phyloP scores from a whole-genome alignment of 2,329 filamentous ascomycete genomes.

The Fusarium acutatum region DNA sequence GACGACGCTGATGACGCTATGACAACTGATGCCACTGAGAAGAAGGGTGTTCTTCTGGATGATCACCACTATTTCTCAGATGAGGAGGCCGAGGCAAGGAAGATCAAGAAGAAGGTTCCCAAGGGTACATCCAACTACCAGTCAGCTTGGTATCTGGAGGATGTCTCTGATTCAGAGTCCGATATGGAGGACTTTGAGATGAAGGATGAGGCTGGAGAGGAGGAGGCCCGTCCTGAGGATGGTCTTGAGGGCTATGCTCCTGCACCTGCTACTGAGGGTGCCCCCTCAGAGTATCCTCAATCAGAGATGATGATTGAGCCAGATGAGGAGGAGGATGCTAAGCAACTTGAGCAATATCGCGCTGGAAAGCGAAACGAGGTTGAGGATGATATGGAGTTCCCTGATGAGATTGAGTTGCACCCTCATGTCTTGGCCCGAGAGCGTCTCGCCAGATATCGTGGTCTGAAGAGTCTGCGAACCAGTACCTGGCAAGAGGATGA shows the following conservation, averaged over 20 bases:
- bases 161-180: constrained; percentile 84
- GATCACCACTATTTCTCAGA: constrained; percentile 99
- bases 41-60: constrained; percentile 91
- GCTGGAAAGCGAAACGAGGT: constrained; percentile 80
- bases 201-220: constrained; percentile 64
- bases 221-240: constrained; percentile 77
- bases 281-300: constrained; percentile 88
- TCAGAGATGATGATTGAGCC: constrained; percentile 91
- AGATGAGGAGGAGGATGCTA: constrained; percentile 81
- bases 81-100: constrained; percentile 59
- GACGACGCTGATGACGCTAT: constrained; percentile 61
- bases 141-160: constrained; percentile 88
- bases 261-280: constrained; percentile 77
- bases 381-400: constrained; percentile 92
- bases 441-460: constrained; percentile 84
- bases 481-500: constrained; percentile 91
- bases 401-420: constrained; percentile 94
- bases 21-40: constrained; percentile 53
- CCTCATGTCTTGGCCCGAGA: constrained; percentile 88
- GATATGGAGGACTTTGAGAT: constrained; percentile 76
- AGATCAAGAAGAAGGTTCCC: constrained; percentile 77
- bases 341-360: constrained; percentile 84
- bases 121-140: constrained; percentile 95
- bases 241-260: constrained; percentile 76
- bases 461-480: constrained; percentile 88